These are phyloP conservation scores for Peribolospora kevripleyi DNA, from an alignment of 768 basidiomycete genomes.

Conservation along the genomic window DNA sequence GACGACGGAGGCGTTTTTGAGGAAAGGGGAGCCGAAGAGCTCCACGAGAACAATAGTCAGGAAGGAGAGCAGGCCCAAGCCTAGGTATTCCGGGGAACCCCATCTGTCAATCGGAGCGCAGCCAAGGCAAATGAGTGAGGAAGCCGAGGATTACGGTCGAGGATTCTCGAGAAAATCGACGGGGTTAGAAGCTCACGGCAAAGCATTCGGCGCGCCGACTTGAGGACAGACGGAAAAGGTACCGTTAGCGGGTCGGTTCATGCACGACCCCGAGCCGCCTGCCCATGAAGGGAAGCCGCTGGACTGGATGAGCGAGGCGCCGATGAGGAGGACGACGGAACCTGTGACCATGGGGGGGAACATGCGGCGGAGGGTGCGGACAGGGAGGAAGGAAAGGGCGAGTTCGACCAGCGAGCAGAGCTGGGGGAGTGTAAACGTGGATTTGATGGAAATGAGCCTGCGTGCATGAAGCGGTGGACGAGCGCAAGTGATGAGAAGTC, in stretches of 20 bases:
- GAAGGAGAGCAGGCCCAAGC: conserved; percentile 66
- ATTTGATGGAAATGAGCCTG: too few species aligned
- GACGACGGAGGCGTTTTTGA: conserved; percentile 33
- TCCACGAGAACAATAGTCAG: conserved; percentile 51
- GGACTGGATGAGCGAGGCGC: conserved; percentile 45
- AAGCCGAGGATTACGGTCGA: conserved; percentile 42
- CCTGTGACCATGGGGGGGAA: conserved; percentile 69
- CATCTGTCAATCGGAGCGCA: conserved; percentile 24
- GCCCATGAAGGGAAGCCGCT: conserved; percentile 64
- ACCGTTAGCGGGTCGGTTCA: conserved; percentile 34
- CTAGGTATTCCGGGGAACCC: conserved; percentile 63
- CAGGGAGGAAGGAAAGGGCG: conserved; percentile 47
- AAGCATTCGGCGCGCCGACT: background rate
- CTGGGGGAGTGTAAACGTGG: too few species aligned
- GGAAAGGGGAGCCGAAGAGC: conserved; percentile 59
- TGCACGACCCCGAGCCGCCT: conserved; percentile 53
- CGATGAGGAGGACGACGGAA: conserved; percentile 56
- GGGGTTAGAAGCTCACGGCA: background rate
- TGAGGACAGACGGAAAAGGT: conserved; percentile 44
- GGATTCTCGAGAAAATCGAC: conserved; percentile 18
- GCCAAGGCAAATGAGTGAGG: conserved; percentile 17
- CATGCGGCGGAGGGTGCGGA: conserved; percentile 14
- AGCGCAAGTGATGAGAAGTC: background rate
- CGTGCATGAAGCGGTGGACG: too few species aligned
- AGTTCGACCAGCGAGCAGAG: conserved; percentile 59